Evolutionary conservation across 78 protist species (phyloP).

Genomic region (Monosiga brevicollis): DNA sequence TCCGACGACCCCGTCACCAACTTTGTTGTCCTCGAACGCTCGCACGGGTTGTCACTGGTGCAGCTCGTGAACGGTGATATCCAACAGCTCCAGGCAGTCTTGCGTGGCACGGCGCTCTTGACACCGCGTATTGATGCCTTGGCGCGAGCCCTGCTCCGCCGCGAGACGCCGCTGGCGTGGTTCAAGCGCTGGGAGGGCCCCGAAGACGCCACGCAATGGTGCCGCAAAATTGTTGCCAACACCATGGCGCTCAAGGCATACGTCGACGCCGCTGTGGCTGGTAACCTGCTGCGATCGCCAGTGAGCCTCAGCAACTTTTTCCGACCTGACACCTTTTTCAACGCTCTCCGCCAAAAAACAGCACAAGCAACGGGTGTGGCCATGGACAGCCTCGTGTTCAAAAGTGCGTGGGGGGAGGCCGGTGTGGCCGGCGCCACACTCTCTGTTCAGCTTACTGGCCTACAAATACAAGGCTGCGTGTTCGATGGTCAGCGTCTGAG

Average conservation of each 20-base stretch:
- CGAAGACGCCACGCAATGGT: conserved; percentile 24
- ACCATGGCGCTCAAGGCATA: conserved; percentile 24
- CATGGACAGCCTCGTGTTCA: conserved; percentile 16
- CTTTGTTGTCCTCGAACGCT: conserved; percentile 15
- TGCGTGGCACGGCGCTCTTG: conserved; percentile 42
- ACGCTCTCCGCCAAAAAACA: conserved; percentile 65
- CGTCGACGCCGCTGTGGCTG: not conserved
- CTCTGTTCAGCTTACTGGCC: not conserved
- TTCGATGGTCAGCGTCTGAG: not conserved
- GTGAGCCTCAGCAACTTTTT: conserved; percentile 33
- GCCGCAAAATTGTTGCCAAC: conserved; percentile 8
- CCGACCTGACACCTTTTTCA: conserved; percentile 51
- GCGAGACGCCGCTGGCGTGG: conserved; percentile 47
- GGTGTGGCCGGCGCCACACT: not conserved
- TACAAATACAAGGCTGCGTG: conserved; percentile 33
- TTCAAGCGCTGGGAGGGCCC: conserved; percentile 51
- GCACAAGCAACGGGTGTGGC: not conserved
- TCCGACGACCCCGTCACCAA: conserved; percentile 14
- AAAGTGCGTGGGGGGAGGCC: not conserved
- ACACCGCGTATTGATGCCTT: not conserved
- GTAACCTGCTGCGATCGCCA: conserved; percentile 13
- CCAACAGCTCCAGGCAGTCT: conserved; percentile 9
- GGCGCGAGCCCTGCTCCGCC: conserved; percentile 16
- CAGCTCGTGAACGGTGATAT: not conserved
- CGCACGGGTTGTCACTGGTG: not conserved